These are phyloP conservation scores for Termitomyces sp. DNA, from an alignment of 768 basidiomycete species.

Conservation along the genomic window DNA sequence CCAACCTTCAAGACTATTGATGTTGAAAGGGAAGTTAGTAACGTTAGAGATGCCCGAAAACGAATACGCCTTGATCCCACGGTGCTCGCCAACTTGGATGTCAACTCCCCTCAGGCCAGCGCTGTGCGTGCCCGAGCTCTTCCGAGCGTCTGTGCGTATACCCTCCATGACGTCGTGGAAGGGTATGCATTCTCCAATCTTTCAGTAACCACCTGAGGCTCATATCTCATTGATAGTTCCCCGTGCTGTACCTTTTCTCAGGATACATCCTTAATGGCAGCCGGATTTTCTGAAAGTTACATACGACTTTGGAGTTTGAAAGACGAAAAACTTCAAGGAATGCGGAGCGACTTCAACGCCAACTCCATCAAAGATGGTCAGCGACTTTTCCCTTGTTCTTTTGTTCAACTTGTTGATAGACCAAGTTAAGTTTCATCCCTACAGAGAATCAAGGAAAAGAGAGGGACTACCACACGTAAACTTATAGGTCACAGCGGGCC, in stretches of 20 bases:
- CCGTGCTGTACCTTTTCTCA: slow-evolving; percentile 86
- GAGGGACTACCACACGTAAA: slow-evolving; percentile 84
- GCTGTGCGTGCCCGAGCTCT: slow-evolving; percentile 59
- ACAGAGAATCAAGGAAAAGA: slow-evolving; percentile 70
- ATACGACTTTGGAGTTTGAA: slow-evolving; percentile 93
- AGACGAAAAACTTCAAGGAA: slow-evolving; percentile 77
- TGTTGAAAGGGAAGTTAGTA: slow-evolving; percentile 86
- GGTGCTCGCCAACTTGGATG: slow-evolving; percentile 48
- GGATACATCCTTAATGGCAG: slow-evolving; percentile 89
- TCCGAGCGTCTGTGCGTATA: slow-evolving; percentile 94
- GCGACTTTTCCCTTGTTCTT: slow-evolving; percentile 19
- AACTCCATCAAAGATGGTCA: slow-evolving; percentile 65
- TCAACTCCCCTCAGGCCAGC: slow-evolving; percentile 51
- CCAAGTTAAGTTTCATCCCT: slow-evolving; percentile 45
- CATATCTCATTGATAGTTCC: slow-evolving; percentile 38
- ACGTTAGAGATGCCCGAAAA: slow-evolving; percentile 84
- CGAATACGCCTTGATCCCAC: slow-evolving; percentile 87
- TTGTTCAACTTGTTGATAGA: not conserved
- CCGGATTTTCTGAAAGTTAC: slow-evolving; percentile 93
- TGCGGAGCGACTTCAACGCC: slow-evolving; percentile 69
- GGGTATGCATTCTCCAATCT: slow-evolving; percentile 48
- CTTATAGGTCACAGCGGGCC: slow-evolving; percentile 96
- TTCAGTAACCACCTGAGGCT: not conserved
- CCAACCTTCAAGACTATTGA: slow-evolving; percentile 80
- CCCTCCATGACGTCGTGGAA: slow-evolving; percentile 91